Base-by-base conservation (phyloP, 441 rosid genomes). In the Populus hybrid region DNA sequence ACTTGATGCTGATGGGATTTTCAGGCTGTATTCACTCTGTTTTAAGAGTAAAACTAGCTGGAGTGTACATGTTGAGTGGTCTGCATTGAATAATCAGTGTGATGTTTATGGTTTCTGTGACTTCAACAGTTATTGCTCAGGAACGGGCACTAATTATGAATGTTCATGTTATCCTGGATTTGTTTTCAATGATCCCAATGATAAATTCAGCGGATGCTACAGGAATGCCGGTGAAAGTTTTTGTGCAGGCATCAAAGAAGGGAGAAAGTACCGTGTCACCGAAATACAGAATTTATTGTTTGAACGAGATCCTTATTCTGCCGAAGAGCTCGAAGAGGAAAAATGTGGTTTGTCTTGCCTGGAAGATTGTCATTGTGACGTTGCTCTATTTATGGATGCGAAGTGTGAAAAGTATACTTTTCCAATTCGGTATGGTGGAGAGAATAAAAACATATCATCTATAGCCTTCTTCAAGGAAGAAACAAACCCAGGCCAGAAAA, bases 81-180 rank as follows among this genome's bases (percentile, higher is more conserved):
- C 1, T 14, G 75, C 24, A 0, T 0, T 3, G 35, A 0, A 40
- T 32, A 35, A 75, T 59, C 69, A 6, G 26, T 81, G 84, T 46
- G 0, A 0, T 3, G 74, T 76, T 42, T 26, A 6, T 0, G 80
- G 80, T 2, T 18, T 11, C 8, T 84, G 82, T 10, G 71, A 80
- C 3, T 81, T 83, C 35, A 83, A 81, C 20, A 83, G 83, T 38
- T 83, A 80, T 24, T 83, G 80, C 26, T 61, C 53, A 2, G 28
- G 21, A 14, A 4, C 0, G 20, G 78, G 65, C 12, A 0, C n/a
- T 0, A 6, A 21, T 3, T 24, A 1, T 32, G 71, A 8, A 4
- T 83, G 86, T 2, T 1, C 18, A 2, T 83, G 83, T 23, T 81
- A 63, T 74, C 81, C 78, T 50, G 84, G 79, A 24, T 81, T 74